phyloP scores from a whole-genome alignment of 805 yeast species.

The Danielia reshetovae region DNA sequence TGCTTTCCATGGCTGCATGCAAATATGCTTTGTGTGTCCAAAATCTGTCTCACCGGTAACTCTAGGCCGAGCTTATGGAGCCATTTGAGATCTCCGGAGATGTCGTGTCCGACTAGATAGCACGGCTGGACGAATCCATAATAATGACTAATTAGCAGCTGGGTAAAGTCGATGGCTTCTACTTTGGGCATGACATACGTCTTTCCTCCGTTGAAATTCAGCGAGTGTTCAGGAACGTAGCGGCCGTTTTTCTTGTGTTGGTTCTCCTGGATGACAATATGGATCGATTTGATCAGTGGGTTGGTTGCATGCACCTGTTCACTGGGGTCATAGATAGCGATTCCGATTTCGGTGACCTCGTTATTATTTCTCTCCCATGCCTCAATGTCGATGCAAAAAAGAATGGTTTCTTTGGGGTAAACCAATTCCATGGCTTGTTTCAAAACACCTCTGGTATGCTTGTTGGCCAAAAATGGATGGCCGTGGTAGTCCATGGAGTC shows the following conservation, averaged over 20 bases:
- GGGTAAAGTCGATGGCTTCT: slow-evolving; percentile 10
- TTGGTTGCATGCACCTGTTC: slow-evolving; percentile 11
- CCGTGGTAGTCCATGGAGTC: background rate
- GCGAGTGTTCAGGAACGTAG: slow-evolving; percentile 22
- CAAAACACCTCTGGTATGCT: slow-evolving; percentile 5
- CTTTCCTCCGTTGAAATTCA: slow-evolving; percentile 17
- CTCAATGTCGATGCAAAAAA: slow-evolving; percentile 25
- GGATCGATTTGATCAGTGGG: slow-evolving; percentile 18
- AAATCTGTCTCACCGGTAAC: slow-evolving; percentile 5
- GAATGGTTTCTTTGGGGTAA: slow-evolving; percentile 17
- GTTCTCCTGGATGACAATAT: slow-evolving; percentile 20
- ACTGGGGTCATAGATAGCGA: slow-evolving; percentile 22
- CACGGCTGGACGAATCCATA: slow-evolving; percentile 11
- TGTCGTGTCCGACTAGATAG: slow-evolving; percentile 17
- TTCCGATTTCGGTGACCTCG: slow-evolving; percentile 23
- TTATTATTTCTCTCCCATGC: slow-evolving; percentile 18
- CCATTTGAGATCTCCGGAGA: slow-evolving; percentile 16
- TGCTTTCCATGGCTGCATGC: slow-evolving; percentile 9
- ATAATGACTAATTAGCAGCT: slow-evolving; percentile 13
- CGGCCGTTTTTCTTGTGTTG: slow-evolving; percentile 12
- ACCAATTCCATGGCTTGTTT: slow-evolving; percentile 17
- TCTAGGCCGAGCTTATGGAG: slow-evolving; percentile 10
- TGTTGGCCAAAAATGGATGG: slow-evolving; percentile 5
- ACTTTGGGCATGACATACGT: slow-evolving; percentile 13
- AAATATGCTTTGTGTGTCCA: slow-evolving; percentile 20